These are phyloP conservation scores for Malassezia cuniculi DNA, from an alignment of 1,284 basidiomycete species.

Conservation along the genomic window DNA sequence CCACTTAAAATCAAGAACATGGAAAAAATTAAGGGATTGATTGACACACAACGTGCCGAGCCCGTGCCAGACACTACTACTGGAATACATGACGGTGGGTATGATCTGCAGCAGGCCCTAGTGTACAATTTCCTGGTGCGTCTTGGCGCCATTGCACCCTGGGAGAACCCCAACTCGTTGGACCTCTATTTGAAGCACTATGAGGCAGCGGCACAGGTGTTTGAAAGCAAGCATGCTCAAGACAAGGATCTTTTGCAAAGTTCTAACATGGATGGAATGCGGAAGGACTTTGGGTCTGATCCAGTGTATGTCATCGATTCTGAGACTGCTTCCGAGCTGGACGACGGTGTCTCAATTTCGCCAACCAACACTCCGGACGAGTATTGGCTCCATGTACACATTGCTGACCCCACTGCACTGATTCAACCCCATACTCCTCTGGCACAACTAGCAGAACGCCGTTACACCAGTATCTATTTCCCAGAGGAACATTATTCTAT, in stretches of 20 bases:
- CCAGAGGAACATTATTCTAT: constrained; percentile 27
- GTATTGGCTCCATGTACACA: constrained; percentile 76
- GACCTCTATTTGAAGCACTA: constrained; percentile 18
- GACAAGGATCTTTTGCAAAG: background rate
- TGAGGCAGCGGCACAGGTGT: constrained; percentile 3
- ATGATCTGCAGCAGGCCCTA: constrained; percentile 24
- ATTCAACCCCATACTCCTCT: constrained; percentile 60
- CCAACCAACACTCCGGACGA: constrained; percentile 38
- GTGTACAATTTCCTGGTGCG: constrained; percentile 20
- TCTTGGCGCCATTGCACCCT: constrained; percentile 23
- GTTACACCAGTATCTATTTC: constrained; percentile 29
- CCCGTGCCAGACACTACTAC: background rate
- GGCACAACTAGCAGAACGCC: constrained; percentile 19
- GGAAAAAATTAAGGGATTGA: constrained; percentile 2
- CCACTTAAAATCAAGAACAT: constrained; percentile 3
- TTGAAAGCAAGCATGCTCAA: background rate
- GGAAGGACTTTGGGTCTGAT: constrained; percentile 54
- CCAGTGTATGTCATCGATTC: constrained; percentile 86
- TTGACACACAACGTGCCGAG: background rate
- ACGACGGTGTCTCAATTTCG: constrained; percentile 75
- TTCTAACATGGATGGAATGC: constrained; percentile 1
- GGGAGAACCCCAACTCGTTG: constrained; percentile 25
- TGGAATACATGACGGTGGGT: constrained; percentile 3
- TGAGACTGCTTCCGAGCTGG: constrained; percentile 66
- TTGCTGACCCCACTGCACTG: constrained; percentile 78